Conservation (phyloP, 2,329 filamentous ascomycete genomes). For the Leptographium galeiforme region DNA sequence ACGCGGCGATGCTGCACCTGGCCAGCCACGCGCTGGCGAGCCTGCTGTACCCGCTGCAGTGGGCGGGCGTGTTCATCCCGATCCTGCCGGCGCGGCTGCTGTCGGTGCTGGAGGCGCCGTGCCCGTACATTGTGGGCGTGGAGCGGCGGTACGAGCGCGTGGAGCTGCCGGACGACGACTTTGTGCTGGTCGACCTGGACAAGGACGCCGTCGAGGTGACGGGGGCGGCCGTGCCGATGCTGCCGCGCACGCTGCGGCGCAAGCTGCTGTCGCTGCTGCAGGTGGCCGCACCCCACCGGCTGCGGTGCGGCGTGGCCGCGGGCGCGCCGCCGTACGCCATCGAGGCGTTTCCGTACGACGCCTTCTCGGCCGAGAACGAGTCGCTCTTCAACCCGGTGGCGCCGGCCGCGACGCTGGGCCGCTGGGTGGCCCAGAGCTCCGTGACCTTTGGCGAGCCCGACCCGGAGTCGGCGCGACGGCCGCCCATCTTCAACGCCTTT, state of each 20-base stretch:
- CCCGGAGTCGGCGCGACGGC: constrained; percentile 33
- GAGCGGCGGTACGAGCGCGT: constrained; percentile 81
- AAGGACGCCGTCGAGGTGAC: constrained; percentile 82
- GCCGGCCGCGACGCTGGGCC: constrained; percentile 59
- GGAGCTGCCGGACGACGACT: constrained; percentile 86
- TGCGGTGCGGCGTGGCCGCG: constrained; percentile 71
- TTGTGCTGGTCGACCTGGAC: constrained; percentile 87
- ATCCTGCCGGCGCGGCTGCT: constrained; percentile 77
- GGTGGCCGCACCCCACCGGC: constrained; percentile 77
- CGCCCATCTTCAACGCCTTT: constrained; percentile 85
- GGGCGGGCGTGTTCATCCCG: constrained; percentile 90
- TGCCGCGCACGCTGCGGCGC: constrained; percentile 78
- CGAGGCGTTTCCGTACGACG: constrained; percentile 82
- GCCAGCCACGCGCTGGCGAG: constrained; percentile 78
- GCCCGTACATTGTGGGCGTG: constrained; percentile 92
- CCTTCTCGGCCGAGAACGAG: constrained; percentile 77
- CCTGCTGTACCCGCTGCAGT: constrained; percentile 79
- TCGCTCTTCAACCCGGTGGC: constrained; percentile 65
- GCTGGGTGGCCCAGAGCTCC: constrained; percentile 81
- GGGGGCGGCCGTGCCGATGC: constrained; percentile 50
- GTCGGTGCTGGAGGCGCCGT: constrained; percentile 84
- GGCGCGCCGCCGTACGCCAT: constrained; percentile 87
- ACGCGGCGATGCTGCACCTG: constrained; percentile 91
- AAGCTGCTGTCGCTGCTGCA: constrained; percentile 85
- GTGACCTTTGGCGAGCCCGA: constrained; percentile 66